Percentiles rank a stretch among this genome's conserved stretches.
phyloP scores from a whole-genome alignment of 495 filamentous ascomycete genomes.

The Daldinia caldariorum region DNA sequence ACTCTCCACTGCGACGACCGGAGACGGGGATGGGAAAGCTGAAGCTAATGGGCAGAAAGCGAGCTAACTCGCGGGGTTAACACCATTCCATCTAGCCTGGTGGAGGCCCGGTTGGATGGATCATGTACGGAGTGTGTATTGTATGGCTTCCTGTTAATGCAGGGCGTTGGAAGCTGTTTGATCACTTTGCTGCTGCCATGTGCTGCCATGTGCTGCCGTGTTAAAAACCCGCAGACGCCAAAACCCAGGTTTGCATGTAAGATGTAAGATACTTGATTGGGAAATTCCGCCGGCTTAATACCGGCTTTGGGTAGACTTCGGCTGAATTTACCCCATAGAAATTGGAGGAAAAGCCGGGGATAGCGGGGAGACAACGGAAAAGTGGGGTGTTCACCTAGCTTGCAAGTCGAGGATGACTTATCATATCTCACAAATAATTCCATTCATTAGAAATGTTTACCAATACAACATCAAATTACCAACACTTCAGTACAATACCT shows the following conservation, averaged over 20 bases:
- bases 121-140: background rate
- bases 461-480: too few relatives aligned
- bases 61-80: background rate
- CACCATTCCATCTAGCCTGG: background rate
- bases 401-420: too few relatives aligned
- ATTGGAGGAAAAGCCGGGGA: too few relatives aligned
- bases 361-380: too few relatives aligned
- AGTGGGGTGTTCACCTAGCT: too few relatives aligned
- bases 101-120: constrained; percentile 13
- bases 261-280: constrained; percentile 1
- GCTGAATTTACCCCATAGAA: background rate
- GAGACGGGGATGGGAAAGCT: background rate
- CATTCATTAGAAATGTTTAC: too few relatives aligned
- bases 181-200: too few relatives aligned
- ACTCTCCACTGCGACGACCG: constrained; percentile 37
- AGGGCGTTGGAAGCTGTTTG: constrained; percentile 18
- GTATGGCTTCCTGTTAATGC: constrained; percentile 11
- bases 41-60: background rate
- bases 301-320: constrained; percentile 3
- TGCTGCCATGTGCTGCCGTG: too few relatives aligned
- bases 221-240: too few relatives aligned
- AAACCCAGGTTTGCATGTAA: too few relatives aligned
- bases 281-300: constrained; percentile 17
- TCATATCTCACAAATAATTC: too few relatives aligned
- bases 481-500: too few relatives aligned